Evolutionary conservation across 306 rosid species (phyloP).

Genomic region (Malus orientalis): DNA sequence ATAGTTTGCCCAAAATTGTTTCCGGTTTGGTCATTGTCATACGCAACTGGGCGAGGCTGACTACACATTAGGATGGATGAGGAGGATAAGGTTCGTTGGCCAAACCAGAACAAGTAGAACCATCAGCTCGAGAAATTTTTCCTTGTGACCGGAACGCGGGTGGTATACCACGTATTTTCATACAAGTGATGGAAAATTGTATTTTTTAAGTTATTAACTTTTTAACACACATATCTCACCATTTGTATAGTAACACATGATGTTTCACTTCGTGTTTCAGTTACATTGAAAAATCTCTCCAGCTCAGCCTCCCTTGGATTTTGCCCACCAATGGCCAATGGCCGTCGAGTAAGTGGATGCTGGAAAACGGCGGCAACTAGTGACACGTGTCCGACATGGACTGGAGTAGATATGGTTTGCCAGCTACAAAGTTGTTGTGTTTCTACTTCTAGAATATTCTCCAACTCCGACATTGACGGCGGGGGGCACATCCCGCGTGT

Average conservation of each 20-base stretch:
- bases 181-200: too few relatives aligned
- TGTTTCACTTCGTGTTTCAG: accelerated
- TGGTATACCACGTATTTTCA: too few relatives aligned
- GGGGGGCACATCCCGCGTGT: neutral
- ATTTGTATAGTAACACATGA: accelerated
- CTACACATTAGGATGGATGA: neutral
- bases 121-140: too few relatives aligned
- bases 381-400: neutral
- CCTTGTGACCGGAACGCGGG: too few relatives aligned
- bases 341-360: too few relatives aligned
- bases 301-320: neutral
- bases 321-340: too few relatives aligned
- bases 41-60: neutral
- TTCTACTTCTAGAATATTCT: neutral
- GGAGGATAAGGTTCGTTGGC: too few relatives aligned
- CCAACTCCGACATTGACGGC: neutral
- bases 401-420: neutral
- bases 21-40: neutral
- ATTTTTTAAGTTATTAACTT: too few relatives aligned
- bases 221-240: too few relatives aligned
- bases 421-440: slow-evolving; percentile 7
- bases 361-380: too few relatives aligned
- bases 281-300: too few relatives aligned
- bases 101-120: too few relatives aligned
- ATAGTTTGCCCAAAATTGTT: neutral